Base-by-base conservation (phyloP, 176 grass and related monocot genomes). In the Pontederia paniculata region DNA sequence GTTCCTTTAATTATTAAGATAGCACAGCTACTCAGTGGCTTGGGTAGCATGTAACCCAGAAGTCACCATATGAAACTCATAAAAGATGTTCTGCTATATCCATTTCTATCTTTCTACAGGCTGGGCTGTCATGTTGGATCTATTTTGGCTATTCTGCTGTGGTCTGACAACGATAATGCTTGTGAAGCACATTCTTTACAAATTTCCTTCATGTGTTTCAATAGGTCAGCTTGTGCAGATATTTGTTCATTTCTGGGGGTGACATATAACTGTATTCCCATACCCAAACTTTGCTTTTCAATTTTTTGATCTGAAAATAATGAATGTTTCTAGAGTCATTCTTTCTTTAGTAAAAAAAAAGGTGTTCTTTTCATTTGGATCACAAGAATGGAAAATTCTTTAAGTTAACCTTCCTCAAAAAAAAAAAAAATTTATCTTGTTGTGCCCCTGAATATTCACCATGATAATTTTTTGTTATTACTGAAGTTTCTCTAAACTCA, bases 201-300 rank as follows among this genome's bases (percentile, higher is more conserved):
- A 79, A 57, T 98, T 91, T 21, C 93, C 93, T 57, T 91, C 77
- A 65, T 98, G 93, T 53, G 71, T 86, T 84, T 98, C 86, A 79
- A 76, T 98, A 80, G 93, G 93, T 98, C 80, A 77, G 83, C 84
- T 81, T 62, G 73, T 76, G 71, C 84, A 57, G 5, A 20, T 63
- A 61, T 67, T 58, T 66, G 12, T 48, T 14, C 1, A 47, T 23
- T 10, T 9, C 1, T 59, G 12, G 46, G 14, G 12, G 46, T 47
- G 9, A 1, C 25, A 31, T 31, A 5, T 31, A 2, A 31, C 5
- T 31, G 25, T 31, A 2, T 31, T 31, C 25, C 25, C 1, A n/a
- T n/a, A n/a, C 1, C 25, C n/a, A n/a, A n/a, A 31, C 25, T 31
- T 31, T 31, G 25, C 5, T 31, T 31, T 31, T 31, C 25, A 31